These are phyloP conservation scores for Penicillium italicum DNA, from an alignment of 2,329 filamentous ascomycete genomes.

Conservation along the genomic window DNA sequence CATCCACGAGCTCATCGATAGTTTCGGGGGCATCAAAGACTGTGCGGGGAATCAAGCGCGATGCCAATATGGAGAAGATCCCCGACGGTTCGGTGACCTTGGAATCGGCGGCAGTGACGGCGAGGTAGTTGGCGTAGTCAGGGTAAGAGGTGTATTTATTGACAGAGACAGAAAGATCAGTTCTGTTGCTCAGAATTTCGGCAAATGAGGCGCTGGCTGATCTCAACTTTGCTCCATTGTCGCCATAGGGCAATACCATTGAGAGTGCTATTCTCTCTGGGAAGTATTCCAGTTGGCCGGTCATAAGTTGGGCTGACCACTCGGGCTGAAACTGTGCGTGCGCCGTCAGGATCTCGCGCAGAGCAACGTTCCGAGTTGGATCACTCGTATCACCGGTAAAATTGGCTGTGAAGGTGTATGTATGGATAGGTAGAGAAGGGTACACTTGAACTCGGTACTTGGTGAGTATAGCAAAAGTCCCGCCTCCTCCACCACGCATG, in stretches of 20 bases:
- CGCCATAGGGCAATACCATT: conserved; percentile 4
- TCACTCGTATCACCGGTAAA: not conserved
- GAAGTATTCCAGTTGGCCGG: conserved; percentile 9
- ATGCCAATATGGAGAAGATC: conserved; percentile 6
- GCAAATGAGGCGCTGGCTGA: not conserved
- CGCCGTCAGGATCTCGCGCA: conserved; percentile 3
- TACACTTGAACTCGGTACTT: conserved; percentile 7
- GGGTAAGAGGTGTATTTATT: conserved; percentile 4
- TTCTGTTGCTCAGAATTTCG: not conserved
- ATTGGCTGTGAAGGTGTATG: conserved; percentile 5
- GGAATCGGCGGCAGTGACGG: conserved; percentile 4
- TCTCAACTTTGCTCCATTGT: conserved; percentile 3
- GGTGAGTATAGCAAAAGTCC: conserved; percentile 17
- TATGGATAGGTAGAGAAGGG: conserved; percentile 9
- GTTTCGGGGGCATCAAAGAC: not conserved
- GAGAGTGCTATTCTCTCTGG: not conserved
- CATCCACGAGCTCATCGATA: not conserved
- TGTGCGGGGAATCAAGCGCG: conserved; percentile 7
- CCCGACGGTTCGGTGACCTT: conserved; percentile 5
- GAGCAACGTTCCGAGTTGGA: not conserved
- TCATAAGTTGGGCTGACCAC: conserved; percentile 7
- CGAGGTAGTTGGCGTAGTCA: conserved; percentile 4
- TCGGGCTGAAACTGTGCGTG: conserved; percentile 3
- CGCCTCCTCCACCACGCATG: conserved; percentile 44
- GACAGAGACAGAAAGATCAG: not conserved